These are phyloP conservation scores for Glycine tomentella DNA, from an alignment of 306 rosid genomes.

Conservation along the genomic window DNA sequence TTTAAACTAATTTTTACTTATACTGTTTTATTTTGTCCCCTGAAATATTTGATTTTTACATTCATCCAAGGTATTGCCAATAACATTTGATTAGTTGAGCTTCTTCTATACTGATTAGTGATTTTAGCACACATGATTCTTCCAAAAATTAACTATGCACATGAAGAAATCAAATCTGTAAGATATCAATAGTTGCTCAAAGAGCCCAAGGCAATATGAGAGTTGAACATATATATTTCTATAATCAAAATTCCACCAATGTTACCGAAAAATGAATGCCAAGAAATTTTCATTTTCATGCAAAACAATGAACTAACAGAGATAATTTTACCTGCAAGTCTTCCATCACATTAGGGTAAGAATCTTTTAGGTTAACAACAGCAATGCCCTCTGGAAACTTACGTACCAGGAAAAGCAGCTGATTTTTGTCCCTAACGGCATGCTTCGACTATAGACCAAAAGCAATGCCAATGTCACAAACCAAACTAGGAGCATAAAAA, in stretches of 20 bases:
- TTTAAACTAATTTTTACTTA: background rate
- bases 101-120: slow-evolving; percentile 8
- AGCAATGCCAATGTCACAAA: slow-evolving; percentile 48
- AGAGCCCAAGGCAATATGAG: background rate
- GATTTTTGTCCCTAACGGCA: slow-evolving; percentile 71
- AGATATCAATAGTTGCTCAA: background rate
- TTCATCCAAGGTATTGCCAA: background rate
- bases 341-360: slow-evolving; percentile 62
- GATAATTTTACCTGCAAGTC: slow-evolving; percentile 78
- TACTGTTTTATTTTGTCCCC: background rate
- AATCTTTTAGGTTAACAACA: slow-evolving; percentile 61
- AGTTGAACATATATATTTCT: background rate
- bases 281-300: slow-evolving; percentile 4
- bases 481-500: slow-evolving; percentile 32
- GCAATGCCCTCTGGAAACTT: slow-evolving; percentile 95
- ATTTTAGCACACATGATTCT: slow-evolving; percentile 1
- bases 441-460: slow-evolving; percentile 80
- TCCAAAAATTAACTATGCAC: slow-evolving; percentile 5
- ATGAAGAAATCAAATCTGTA: slow-evolving; percentile 3
- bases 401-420: slow-evolving; percentile 74
- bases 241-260: slow-evolving; percentile 13
- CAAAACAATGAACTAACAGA: slow-evolving; percentile 9
- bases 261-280: slow-evolving; percentile 1
- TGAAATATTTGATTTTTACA: slow-evolving; percentile 14
- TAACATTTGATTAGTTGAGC: background rate